Conservation (phyloP, 176 grass and related monocot species). For the Tillandsia leiboldiana region DNA sequence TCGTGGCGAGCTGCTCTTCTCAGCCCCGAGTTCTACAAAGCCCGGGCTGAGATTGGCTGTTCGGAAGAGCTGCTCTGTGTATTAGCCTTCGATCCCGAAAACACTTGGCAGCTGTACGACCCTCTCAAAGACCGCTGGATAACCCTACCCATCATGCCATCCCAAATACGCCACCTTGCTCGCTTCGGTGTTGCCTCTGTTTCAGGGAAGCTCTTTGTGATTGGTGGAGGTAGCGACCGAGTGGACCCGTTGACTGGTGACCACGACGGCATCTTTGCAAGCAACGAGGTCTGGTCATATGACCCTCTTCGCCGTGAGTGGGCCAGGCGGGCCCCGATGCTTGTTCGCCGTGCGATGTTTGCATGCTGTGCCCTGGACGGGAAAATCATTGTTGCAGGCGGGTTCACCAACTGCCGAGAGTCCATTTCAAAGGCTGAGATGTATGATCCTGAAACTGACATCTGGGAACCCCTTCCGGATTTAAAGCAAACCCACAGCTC, state of each 20-base stretch:
- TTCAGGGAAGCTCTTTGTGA: constrained; percentile 82
- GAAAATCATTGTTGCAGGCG: constrained; percentile 86
- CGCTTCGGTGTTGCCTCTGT: constrained; percentile 73
- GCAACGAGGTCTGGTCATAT: constrained; percentile 97
- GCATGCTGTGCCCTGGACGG: constrained; percentile 83
- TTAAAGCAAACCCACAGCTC: constrained; percentile 72
- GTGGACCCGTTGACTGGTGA: constrained; percentile 93
- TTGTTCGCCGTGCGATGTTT: constrained; percentile 84
- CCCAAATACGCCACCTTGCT: constrained; percentile 80
- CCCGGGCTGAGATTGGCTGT: constrained; percentile 37
- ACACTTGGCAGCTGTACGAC: constrained; percentile 94
- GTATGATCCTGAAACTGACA: constrained; percentile 67
- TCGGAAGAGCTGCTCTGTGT: constrained; percentile 85
- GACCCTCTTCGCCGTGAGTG: constrained; percentile 58
- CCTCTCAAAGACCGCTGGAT: constrained; percentile 80
- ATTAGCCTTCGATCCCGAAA: constrained; percentile 92
- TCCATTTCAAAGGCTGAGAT: constrained; percentile 81
- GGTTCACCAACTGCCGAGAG: constrained; percentile 86
- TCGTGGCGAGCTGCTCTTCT: constrained; percentile 63
- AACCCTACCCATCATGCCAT: constrained; percentile 85
- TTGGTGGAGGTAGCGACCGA: constrained; percentile 87
- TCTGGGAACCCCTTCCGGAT: constrained; percentile 73
- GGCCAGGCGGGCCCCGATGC: constrained; percentile 52
- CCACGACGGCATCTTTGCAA: constrained; percentile 85
- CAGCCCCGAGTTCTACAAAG: constrained; percentile 47